A percentile compares a stretch with the other conserved stretches of the same genome.
Conservation (phyloP, 305 asterid species). For the Solanum chacoense region DNA sequence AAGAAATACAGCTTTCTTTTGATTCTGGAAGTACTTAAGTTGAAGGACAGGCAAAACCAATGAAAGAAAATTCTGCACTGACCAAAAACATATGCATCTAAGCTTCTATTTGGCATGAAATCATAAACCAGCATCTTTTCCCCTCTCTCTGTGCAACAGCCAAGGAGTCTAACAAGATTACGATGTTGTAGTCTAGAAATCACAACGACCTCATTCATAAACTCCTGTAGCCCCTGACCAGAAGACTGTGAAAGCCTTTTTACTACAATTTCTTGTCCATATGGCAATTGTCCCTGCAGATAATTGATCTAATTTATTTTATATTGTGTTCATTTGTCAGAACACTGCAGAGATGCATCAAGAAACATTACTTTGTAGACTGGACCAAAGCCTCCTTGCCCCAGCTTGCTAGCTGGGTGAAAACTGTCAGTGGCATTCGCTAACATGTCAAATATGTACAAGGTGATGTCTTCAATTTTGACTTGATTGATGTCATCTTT, state of each 20-base stretch:
- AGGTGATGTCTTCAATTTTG: slow-evolving; percentile 37
- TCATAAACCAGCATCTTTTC: slow-evolving; percentile 17
- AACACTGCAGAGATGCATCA: background rate
- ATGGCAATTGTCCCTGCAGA: slow-evolving; percentile 3
- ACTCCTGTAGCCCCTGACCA: slow-evolving; percentile 12
- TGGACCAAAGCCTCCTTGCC: slow-evolving; percentile 66
- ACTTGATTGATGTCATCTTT: slow-evolving; percentile 16
- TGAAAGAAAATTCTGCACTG: background rate
- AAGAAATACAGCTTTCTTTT: background rate
- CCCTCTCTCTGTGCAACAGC: slow-evolving; percentile 10
- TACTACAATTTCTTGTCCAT: slow-evolving; percentile 13
- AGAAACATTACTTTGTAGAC: slow-evolving; percentile 36
- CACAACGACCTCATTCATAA: slow-evolving; percentile 13
- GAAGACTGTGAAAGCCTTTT: slow-evolving; percentile 16
- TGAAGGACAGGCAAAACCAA: background rate
- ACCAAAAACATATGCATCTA: slow-evolving; percentile 15
- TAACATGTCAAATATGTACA: slow-evolving; percentile 25
- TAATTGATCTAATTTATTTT: background rate
- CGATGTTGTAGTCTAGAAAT: slow-evolving; percentile 12
- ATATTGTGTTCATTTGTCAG: background rate
- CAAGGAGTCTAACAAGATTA: slow-evolving; percentile 17
- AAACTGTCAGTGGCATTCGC: slow-evolving; percentile 35
- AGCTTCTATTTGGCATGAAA: slow-evolving; percentile 12
- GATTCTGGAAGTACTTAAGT: background rate
- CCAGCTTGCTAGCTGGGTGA: slow-evolving; percentile 33